Evolutionary conservation across 176 grass and related monocot genomes (phyloP).

Genomic region (Aegilops tauschii): DNA sequence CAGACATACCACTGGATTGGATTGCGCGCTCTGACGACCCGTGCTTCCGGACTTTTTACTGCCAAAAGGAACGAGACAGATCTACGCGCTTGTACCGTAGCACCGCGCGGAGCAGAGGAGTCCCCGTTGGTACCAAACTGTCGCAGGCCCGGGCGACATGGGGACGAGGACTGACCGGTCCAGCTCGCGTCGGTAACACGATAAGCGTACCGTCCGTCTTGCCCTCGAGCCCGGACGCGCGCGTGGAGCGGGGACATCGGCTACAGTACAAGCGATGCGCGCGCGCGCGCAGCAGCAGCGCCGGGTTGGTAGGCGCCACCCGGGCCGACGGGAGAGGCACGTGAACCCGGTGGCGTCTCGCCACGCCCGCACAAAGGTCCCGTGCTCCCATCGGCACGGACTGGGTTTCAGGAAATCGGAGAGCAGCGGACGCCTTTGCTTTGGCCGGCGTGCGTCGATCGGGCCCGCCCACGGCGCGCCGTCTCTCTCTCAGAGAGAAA

Average conservation of each 20-base stretch:
- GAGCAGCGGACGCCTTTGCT: background rate
- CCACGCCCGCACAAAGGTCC: background rate
- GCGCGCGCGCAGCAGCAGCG: background rate
- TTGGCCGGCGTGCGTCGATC: no score
- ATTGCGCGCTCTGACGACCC: no score
- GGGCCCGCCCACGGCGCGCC: no score
- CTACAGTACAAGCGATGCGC: background rate
- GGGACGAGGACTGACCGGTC: background rate
- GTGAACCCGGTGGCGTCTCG: background rate
- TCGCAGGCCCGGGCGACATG: constrained; percentile 31
- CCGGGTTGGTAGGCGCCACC: background rate
- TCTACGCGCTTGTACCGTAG: background rate
- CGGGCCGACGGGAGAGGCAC: background rate
- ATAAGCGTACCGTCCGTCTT: background rate
- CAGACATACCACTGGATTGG: background rate
- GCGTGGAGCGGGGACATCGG: background rate
- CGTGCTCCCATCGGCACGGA: background rate
- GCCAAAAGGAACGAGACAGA: background rate
- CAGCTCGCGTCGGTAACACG: constrained; percentile 12
- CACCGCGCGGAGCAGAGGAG: background rate
- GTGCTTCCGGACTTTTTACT: background rate
- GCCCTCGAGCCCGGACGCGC: background rate
- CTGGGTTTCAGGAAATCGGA: background rate
- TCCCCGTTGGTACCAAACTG: constrained; percentile 19
- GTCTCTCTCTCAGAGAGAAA: no score